Percentiles rank a stretch among this genome's conserved stretches.
Conservation (phyloP, 495 filamentous ascomycete genomes). For the Neurospora discreta region DNA sequence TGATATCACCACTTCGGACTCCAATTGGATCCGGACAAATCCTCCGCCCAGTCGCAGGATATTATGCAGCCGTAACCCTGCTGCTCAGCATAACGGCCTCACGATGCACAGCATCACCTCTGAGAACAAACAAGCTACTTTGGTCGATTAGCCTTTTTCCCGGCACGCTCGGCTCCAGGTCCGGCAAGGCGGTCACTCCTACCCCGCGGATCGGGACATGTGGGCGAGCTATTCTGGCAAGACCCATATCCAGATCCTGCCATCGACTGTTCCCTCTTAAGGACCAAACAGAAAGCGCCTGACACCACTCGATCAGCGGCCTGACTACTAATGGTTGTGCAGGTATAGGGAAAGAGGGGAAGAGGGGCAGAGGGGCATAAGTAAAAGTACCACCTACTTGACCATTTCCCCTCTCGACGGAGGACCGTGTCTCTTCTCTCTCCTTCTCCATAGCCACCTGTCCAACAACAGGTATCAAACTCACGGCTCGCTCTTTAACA, state of each 20-base stretch:
- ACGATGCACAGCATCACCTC: not conserved
- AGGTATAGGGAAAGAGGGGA: not conserved
- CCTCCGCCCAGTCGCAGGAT: not conserved
- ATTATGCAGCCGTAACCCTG: not conserved
- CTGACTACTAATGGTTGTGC: not conserved
- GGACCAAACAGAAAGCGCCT: not conserved
- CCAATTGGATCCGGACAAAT: not conserved
- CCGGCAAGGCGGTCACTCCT: not conserved
- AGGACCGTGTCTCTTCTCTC: not conserved
- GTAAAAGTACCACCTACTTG: too few species aligned
- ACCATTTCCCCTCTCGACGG: not conserved
- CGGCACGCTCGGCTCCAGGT: not conserved
- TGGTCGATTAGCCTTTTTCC: not conserved
- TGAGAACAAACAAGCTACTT: not conserved
- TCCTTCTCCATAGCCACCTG: not conserved
- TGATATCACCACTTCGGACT: not conserved
- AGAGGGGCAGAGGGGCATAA: not conserved
- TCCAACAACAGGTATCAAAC: not conserved
- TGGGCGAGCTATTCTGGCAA: not conserved
- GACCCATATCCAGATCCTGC: not conserved
- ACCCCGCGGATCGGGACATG: not conserved
- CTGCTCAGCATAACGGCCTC: not conserved
- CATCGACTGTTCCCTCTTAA: not conserved
- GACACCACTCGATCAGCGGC: not conserved
- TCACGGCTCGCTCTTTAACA: conserved; percentile 1